Evolutionary conservation across 805 yeast species (phyloP), one percentile per base, ranked within the genome.

Genomic region (Kodamaea fukazawae): DNA sequence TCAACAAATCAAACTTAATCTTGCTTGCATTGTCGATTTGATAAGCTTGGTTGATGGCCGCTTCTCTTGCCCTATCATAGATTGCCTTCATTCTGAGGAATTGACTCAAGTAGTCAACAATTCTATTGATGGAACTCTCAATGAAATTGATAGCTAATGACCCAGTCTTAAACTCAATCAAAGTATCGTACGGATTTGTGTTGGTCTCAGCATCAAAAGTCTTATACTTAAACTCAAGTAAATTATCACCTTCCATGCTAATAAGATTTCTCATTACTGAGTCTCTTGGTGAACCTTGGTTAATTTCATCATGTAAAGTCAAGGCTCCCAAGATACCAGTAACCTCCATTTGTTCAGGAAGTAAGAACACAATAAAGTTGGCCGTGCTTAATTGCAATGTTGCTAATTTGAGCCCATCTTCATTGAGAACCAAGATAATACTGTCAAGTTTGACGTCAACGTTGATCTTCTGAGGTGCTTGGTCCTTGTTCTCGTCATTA

Each of bases 61-160:
- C 86, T 52, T 83, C 87, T 42, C 98, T 75, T 0, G 98, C 95
- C 14, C 76, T 68, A 53, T 93, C 99, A 59, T 86, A 95, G n/a
- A 90, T 71, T 3, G 76, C 78, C 60, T 93, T 93, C 96, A 91
- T 87, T 49, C 76, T 76, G 43, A 79, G 83, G 53, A 95, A 86
- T 49, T 83, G 84, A 47, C 78, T 78, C 51, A 88, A 65, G 51
- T 79, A 91, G 8, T 74, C 69, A 22, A 83, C 53, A 8, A 95
- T 74, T 47, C 81, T 75, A 25, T 80, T 72, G 42, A 89, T 73
- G 0, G 97, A 84, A 43, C 80, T 84, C 51, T 91, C 96, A 13
- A 88, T 81, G 55, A 90, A 86, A 56, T 81, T 85, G 4, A 93
- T 61, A 42, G 76, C 78, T 49, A 87, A 66, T 0, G 96, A 79